Conservation (phyloP, 208 protist genomes). For the Trypanosoma theileri region DNA sequence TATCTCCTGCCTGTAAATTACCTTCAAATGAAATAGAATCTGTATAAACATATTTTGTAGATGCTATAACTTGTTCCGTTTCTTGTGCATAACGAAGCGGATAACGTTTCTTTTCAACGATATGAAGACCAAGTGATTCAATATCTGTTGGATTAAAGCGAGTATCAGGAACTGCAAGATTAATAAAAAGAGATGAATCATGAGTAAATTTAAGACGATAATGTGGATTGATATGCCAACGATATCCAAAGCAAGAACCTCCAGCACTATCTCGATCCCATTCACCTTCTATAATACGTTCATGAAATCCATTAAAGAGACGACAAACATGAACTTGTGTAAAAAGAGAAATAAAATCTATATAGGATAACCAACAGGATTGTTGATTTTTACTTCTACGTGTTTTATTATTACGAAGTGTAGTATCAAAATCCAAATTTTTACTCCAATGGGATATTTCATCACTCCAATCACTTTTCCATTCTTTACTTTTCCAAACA, state of each 20-base stretch:
- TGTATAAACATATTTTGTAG: conserved; percentile 45
- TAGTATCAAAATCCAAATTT: conserved; percentile 50
- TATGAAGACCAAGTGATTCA: conserved; percentile 62
- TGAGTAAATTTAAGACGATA: conserved; percentile 54
- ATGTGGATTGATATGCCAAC: conserved; percentile 82
- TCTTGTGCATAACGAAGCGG: conserved; percentile 42
- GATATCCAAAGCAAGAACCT: conserved; percentile 36
- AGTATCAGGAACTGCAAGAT: conserved; percentile 60
- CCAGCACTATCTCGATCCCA: conserved; percentile 63
- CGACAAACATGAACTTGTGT: conserved; percentile 65
- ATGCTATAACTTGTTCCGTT: conserved; percentile 17
- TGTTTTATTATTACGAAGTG: conserved; percentile 31
- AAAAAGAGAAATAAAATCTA: conserved; percentile 70
- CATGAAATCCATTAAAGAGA: conserved; percentile 51
- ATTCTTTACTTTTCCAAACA: conserved; percentile 34
- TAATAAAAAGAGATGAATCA: conserved; percentile 51
- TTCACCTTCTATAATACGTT: conserved; percentile 45
- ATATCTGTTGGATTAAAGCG: conserved; percentile 45
- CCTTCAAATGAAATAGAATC: conserved; percentile 70
- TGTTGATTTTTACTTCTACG: neutral
- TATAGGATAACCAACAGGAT: conserved; percentile 87
- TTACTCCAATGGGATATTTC: conserved; percentile 64
- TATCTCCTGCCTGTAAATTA: conserved; percentile 41
- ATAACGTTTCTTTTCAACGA: conserved; percentile 61
- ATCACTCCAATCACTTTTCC: conserved; percentile 81